Base-by-base conservation (phyloP, 2,329 filamentous ascomycete genomes). In the Lomentospora prolificans region DNA sequence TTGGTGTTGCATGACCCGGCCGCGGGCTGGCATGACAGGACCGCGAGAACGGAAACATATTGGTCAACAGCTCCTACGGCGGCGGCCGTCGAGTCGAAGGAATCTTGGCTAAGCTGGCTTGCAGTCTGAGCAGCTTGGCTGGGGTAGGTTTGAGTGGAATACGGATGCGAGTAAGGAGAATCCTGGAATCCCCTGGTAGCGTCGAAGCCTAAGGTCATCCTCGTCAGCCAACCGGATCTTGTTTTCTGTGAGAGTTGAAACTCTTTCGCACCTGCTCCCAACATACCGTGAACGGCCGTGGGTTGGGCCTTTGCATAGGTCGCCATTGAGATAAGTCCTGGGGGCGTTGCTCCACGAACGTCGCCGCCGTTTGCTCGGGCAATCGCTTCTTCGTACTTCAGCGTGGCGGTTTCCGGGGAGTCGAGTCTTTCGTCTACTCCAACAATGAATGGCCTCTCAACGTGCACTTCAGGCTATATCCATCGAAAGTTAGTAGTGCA, bases 201-300 rank as follows among this genome's bases (percentile, higher is more conserved):
- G 67, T 83, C 77, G 69, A 82, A 82, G 64, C 76, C 81, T 84
- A 68, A 4, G 19, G 22, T 2, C 7, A 17, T 10, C 10, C 30
- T n/a, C 27, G 7, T 53, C 25, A 17, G 14, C 17, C 27, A 28
- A 9, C 10, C 14, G 44, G 4, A n/a, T 19, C 51, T 33, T 25
- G 14, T 8, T 22, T 19, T 27, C 22, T 25, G 17, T 12, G 10
- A 10, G 8, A 9, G 44, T 9, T 10, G 8, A 48, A 9, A 19
- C 12, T 12, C 9, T 46, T 19, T 14, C 41, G 19, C 41, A 46
- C 41, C 41, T 46, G 41, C 50, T 4, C n/a, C 28, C 22, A 85
- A 48, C 89, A 75, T 76, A 95, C 90, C 87, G 73, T 92, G 87
- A 75, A 91, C 81, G 70, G 86, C 86, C 70, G 86, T 78, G 72